Conservation (phyloP, 1,139 yeast genomes). For the Hemisphaericaspora xylanilytica region DNA sequence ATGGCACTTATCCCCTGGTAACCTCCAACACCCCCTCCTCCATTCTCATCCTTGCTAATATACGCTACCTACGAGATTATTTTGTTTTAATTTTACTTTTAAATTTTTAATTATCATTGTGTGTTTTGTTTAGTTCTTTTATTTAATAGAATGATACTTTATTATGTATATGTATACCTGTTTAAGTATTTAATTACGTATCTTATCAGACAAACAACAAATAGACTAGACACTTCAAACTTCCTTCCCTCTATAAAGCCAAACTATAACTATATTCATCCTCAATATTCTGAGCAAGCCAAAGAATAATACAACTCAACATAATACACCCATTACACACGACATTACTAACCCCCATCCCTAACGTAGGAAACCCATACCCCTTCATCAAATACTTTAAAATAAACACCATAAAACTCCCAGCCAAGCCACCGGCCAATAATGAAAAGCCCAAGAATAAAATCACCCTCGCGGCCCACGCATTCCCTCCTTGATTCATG, state of each 20-base stretch:
- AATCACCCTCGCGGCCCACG: constrained; percentile 92
- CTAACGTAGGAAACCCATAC: constrained; percentile 79
- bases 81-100: too few species aligned
- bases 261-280: constrained; percentile 93
- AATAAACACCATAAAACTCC: constrained; percentile 83
- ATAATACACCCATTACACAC: constrained; percentile 75
- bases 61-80: background rate
- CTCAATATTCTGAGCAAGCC: constrained; percentile 94
- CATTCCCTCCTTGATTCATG: constrained; percentile 55
- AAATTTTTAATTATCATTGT: too few species aligned
- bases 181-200: too few species aligned
- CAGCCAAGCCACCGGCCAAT: constrained; percentile 92
- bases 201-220: too few species aligned
- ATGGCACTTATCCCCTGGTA: background rate
- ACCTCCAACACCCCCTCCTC: background rate
- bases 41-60: background rate
- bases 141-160: too few species aligned
- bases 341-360: constrained; percentile 92
- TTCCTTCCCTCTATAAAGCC: constrained; percentile 50
- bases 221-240: too few species aligned
- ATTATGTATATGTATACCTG: too few species aligned
- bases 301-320: constrained; percentile 82
- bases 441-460: constrained; percentile 89
- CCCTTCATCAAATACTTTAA: constrained; percentile 80
- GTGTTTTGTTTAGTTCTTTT: too few species aligned